These are phyloP conservation scores for Tilletia indica DNA, from an alignment of 1,284 basidiomycete genomes.

Conservation along the genomic window DNA sequence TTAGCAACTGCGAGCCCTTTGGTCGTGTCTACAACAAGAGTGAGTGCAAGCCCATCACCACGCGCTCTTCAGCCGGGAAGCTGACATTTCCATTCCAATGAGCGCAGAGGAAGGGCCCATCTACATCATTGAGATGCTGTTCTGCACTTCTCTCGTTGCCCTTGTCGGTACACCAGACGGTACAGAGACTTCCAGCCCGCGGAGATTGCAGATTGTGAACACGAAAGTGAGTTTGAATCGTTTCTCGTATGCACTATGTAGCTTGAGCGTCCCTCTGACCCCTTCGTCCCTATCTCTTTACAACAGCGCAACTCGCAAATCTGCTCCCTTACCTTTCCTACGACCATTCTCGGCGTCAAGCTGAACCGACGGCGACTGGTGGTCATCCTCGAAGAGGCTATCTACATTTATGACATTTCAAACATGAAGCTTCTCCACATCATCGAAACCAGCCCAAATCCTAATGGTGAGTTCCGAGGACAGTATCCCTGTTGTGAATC, in stretches of 20 bases:
- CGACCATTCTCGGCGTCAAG: constrained; percentile 91
- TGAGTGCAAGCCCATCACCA: constrained; percentile 2
- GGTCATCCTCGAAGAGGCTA: constrained; percentile 90
- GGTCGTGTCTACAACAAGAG: constrained; percentile 86
- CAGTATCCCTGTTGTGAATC: neutral
- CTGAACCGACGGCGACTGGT: constrained; percentile 93
- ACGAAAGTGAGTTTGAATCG: constrained; percentile 59
- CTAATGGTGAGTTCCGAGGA: constrained; percentile 67
- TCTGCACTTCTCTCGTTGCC: constrained; percentile 95
- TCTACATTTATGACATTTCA: constrained; percentile 98
- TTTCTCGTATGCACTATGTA: neutral
- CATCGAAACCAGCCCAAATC: constrained; percentile 93
- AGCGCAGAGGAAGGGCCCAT: constrained; percentile 76
- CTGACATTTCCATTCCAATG: constrained; percentile 44
- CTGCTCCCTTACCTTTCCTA: constrained; percentile 95
- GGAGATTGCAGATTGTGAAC: constrained; percentile 94
- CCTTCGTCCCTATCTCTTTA: neutral
- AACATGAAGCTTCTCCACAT: constrained; percentile 98
- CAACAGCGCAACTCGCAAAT: constrained; percentile 91
- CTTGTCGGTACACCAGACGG: constrained; percentile 90
- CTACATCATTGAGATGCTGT: constrained; percentile 97
- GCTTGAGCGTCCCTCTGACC: neutral
- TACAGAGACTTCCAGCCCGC: constrained; percentile 67
- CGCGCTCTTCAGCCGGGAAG: neutral
- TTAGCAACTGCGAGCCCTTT: constrained; percentile 97